Percentiles rank a stretch among this genome's conserved stretches.
Evolutionary conservation across 2,329 filamentous ascomycete species (phyloP).

Genomic region (Claviceps spartinae): DNA sequence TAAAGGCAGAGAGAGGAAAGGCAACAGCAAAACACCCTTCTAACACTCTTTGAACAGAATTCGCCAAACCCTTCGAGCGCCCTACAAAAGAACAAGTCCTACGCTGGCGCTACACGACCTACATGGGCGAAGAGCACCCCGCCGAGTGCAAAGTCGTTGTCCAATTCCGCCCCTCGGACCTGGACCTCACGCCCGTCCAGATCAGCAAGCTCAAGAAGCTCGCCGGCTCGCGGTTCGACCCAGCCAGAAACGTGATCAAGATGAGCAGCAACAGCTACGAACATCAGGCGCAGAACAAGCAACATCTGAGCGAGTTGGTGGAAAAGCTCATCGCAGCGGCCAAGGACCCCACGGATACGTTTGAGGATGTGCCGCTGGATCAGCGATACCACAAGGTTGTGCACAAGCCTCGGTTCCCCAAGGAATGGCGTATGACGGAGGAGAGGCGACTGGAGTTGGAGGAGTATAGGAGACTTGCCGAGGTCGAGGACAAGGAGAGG

Average conservation of each 20-base stretch:
- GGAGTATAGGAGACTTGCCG: slow-evolving; percentile 38
- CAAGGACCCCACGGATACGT: slow-evolving; percentile 65
- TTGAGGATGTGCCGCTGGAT: slow-evolving; percentile 81
- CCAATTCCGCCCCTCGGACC: slow-evolving; percentile 66
- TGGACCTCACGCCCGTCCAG: slow-evolving; percentile 56
- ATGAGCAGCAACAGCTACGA: slow-evolving; percentile 86
- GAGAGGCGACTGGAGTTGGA: slow-evolving; percentile 53
- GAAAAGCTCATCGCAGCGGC: slow-evolving; percentile 60
- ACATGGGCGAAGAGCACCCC: slow-evolving; percentile 88
- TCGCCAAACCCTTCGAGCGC: slow-evolving; percentile 66
- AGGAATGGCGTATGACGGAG: slow-evolving; percentile 67
- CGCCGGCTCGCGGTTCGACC: slow-evolving; percentile 75
- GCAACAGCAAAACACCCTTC: too few relatives aligned
- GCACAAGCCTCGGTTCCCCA: slow-evolving; percentile 57
- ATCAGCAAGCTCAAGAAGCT: slow-evolving; percentile 77
- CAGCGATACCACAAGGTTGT: slow-evolving; percentile 70
- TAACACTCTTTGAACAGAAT: slow-evolving; percentile 38
- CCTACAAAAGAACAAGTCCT: slow-evolving; percentile 58
- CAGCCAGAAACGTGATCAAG: slow-evolving; percentile 63
- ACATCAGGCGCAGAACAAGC: slow-evolving; percentile 90
- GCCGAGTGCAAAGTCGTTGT: slow-evolving; percentile 89
- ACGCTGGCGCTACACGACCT: slow-evolving; percentile 92
- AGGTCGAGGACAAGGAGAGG: slow-evolving; percentile 40
- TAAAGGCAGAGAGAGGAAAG: background rate
- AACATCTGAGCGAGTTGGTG: slow-evolving; percentile 74